phyloP scores from a whole-genome alignment of 768 basidiomycete genomes.

The Coprinopsis marcescibilis region DNA sequence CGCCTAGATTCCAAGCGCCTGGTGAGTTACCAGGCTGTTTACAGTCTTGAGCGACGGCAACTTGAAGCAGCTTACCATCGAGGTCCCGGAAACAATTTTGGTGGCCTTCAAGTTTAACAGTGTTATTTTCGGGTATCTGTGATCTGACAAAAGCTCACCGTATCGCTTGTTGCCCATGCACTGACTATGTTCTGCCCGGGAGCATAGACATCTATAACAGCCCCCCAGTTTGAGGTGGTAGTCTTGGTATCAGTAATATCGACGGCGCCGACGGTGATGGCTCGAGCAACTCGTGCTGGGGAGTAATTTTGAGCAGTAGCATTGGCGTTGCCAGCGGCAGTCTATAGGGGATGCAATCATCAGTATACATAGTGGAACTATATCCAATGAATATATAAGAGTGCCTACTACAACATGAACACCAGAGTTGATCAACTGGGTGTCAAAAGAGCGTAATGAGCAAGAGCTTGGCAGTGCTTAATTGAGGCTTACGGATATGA shows the following conservation, averaged over 20 bases:
- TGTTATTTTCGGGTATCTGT: too few species aligned
- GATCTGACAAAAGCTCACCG: conserved; percentile 11
- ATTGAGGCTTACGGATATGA: conserved; percentile 12
- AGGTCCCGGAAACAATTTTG: conserved; percentile 21
- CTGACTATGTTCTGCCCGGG: conserved; percentile 27
- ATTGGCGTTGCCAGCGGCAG: conserved; percentile 26
- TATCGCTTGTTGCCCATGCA: conserved; percentile 20
- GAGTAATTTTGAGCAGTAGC: conserved; percentile 21
- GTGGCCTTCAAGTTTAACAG: conserved; percentile 16
- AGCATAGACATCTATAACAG: conserved; percentile 29
- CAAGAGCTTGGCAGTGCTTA: neutral
- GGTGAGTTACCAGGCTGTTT: neutral
- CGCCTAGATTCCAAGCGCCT: conserved; percentile 17
- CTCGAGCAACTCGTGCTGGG: conserved; percentile 26
- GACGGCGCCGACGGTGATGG: conserved; percentile 30
- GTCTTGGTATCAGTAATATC: conserved; percentile 25
- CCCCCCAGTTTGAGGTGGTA: conserved; percentile 30
- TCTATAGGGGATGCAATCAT: neutral
- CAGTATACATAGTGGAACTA: neutral
- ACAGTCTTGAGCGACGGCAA: neutral
- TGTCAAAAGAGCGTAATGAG: neutral
- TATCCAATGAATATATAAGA: too few species aligned
- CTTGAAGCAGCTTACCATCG: conserved; percentile 17
- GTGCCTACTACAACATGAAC: conserved; percentile 16
- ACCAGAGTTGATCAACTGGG: conserved; percentile 20